A percentile compares a stretch with the other conserved stretches of the same genome.
These are phyloP conservation scores for Chaetoscypha palmicola DNA, from an alignment of 2,329 filamentous ascomycete species.

Conservation along the genomic window DNA sequence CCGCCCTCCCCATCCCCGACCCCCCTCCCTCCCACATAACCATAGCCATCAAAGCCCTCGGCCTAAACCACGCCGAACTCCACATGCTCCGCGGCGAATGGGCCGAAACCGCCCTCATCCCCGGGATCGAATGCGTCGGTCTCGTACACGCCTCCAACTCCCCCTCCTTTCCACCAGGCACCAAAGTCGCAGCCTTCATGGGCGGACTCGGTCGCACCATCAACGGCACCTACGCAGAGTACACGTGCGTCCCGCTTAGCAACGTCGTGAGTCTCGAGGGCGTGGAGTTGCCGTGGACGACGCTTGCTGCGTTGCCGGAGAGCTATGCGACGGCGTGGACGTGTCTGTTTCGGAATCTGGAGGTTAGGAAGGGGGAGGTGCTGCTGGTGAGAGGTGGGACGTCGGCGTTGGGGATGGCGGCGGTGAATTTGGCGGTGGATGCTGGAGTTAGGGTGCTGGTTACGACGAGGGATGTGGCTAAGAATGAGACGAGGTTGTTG, in stretches of 20 bases:
- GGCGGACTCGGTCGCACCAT: constrained; percentile 20
- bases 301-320: constrained; percentile 21
- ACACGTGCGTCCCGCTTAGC: constrained; percentile 12
- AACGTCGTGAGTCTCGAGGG: constrained; percentile 15
- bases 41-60: constrained; percentile 36
- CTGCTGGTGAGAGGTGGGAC: constrained; percentile 10
- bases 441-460: constrained; percentile 14
- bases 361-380: constrained; percentile 14
- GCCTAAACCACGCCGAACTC: constrained; percentile 32
- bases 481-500: constrained; percentile 1
- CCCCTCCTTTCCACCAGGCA: constrained; percentile 14
- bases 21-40: constrained; percentile 33
- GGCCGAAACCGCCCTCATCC: constrained; percentile 13
- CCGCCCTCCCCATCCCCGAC: constrained; percentile 36
- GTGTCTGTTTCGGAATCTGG: constrained; percentile 18
- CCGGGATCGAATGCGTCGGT: constrained; percentile 25
- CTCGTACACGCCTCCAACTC: constrained; percentile 16
- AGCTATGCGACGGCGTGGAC: constrained; percentile 21
- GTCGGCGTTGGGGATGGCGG: constrained; percentile 4
- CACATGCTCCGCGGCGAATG: constrained; percentile 13
- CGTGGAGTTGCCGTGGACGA: constrained; percentile 17
- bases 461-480: constrained; percentile 14
- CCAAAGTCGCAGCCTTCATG: constrained; percentile 20
- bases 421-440: constrained; percentile 4
- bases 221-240: constrained; percentile 23